Evolutionary conservation across 169 alveolate species (phyloP).

Genomic region (Cryptosporidium xiaoi): DNA sequence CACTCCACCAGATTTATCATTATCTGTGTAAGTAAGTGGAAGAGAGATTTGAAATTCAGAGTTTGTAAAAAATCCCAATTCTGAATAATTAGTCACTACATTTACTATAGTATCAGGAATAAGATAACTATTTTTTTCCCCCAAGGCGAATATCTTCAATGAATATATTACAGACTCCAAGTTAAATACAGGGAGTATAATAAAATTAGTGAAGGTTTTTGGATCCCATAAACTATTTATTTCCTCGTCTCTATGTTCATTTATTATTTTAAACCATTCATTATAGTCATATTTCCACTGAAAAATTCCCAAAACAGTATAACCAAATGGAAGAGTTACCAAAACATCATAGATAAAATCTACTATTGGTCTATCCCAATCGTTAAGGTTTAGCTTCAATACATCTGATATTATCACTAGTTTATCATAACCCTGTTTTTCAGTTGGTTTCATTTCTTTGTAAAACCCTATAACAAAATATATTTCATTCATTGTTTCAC

Average conservation of each 20-base stretch:
- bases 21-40: conserved; percentile 2
- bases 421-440: neutral
- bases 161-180: conserved; percentile 11
- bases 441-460: neutral
- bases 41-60: conserved; percentile 45
- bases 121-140: conserved; percentile 13
- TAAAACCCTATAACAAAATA: conserved; percentile 49
- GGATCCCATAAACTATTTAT: conserved; percentile 16
- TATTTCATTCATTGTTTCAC: conserved; percentile 37
- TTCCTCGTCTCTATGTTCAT: conserved; percentile 12
- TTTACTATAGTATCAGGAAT: conserved; percentile 33
- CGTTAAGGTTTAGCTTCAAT: neutral
- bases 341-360: conserved; percentile 46
- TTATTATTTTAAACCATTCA: conserved; percentile 24
- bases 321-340: conserved; percentile 46
- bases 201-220: neutral
- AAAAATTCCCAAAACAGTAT: conserved; percentile 26
- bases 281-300: conserved; percentile 15
- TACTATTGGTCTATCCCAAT: conserved; percentile 41
- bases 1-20: neutral
- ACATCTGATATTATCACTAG: conserved; percentile 51
- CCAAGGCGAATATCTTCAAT: conserved; percentile 10
- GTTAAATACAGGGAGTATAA: conserved; percentile 26
- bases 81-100: conserved; percentile 12
- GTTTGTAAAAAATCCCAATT: conserved; percentile 25